A percentile compares a stretch with the other conserved stretches of the same genome.
Evolutionary conservation across 129 eudicot species (phyloP).

Genomic region (Sambucus nigra): DNA sequence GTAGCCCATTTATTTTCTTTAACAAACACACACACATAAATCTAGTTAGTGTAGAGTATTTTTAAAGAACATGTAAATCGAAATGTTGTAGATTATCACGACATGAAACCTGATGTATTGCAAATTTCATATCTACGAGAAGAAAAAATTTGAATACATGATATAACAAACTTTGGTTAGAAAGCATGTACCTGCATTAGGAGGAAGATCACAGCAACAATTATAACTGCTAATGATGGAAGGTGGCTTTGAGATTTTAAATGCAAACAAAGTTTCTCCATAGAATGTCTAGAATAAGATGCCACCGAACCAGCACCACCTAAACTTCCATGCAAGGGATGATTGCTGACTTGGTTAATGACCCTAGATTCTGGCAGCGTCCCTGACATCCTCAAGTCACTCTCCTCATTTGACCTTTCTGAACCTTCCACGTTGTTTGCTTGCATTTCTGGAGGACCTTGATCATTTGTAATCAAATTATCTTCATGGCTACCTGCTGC

Average conservation of each 20-base stretch:
- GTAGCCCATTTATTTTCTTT: no score
- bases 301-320: conserved; percentile 22
- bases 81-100: no score
- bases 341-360: conserved; percentile 17
- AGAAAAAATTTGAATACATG: no score
- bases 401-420: conserved; percentile 16
- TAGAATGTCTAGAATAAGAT: conserved; percentile 31
- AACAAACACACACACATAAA: no score
- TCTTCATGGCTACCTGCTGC: conserved; percentile 11
- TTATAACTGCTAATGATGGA: conserved; percentile 36
- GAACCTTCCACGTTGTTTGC: conserved; percentile 18
- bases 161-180: no score
- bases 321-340: conserved; percentile 18
- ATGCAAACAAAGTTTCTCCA: conserved; percentile 30
- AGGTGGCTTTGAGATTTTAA: conserved; percentile 43
- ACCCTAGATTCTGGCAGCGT: conserved; percentile 22
- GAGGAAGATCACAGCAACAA: conserved; percentile 58
- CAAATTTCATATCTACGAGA: no score
- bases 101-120: no score
- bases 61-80: no score
- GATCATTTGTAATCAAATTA: conserved; percentile 18
- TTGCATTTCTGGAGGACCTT: conserved; percentile 21
- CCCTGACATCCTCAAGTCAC: conserved; percentile 19
- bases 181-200: conserved; percentile 73
- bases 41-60: no score